Evolutionary conservation across 148 eudicot genomes (phyloP).

Genomic region (Mesembryanthemum crystallinum): DNA sequence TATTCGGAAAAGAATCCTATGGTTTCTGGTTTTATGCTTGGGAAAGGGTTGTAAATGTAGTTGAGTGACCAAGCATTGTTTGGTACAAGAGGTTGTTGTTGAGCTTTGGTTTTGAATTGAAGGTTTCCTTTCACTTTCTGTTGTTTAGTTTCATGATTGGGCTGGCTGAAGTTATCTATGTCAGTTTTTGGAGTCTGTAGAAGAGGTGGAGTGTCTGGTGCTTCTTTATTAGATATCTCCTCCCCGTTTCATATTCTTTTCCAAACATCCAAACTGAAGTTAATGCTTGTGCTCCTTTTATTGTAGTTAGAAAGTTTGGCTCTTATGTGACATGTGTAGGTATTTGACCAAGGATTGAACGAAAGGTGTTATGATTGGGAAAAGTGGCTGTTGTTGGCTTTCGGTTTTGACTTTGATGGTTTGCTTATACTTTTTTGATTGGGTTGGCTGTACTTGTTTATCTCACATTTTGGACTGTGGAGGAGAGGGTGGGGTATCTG

Average conservation of each 20-base stretch:
- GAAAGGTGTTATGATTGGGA: not conserved
- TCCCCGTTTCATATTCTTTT: not conserved
- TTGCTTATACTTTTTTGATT: not conserved
- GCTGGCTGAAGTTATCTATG: too few relatives aligned
- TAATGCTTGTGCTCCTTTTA: constrained; percentile 20
- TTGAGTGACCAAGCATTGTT: too few relatives aligned
- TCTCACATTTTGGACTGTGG: not conserved
- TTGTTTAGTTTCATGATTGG: too few relatives aligned
- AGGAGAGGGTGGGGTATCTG: not conserved
- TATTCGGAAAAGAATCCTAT: too few relatives aligned
- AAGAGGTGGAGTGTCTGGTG: constrained; percentile 10
- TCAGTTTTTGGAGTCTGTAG: not conserved
- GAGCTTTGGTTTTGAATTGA: too few relatives aligned
- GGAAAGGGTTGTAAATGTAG: too few relatives aligned
- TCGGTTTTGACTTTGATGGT: not conserved
- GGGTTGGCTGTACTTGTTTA: not conserved
- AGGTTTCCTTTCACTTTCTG: not conserved
- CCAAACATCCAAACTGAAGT: constrained; percentile 5
- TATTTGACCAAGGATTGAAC: not conserved
- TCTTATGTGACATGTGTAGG: constrained; percentile 10
- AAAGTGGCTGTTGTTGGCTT: not conserved
- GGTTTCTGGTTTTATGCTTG: too few relatives aligned
- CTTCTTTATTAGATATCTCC: not conserved
- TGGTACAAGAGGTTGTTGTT: too few relatives aligned
- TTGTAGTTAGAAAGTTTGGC: constrained; percentile 20